These are phyloP conservation scores for Strobilomyces dryophilus DNA, from an alignment of 768 basidiomycete genomes.

Conservation along the genomic window DNA sequence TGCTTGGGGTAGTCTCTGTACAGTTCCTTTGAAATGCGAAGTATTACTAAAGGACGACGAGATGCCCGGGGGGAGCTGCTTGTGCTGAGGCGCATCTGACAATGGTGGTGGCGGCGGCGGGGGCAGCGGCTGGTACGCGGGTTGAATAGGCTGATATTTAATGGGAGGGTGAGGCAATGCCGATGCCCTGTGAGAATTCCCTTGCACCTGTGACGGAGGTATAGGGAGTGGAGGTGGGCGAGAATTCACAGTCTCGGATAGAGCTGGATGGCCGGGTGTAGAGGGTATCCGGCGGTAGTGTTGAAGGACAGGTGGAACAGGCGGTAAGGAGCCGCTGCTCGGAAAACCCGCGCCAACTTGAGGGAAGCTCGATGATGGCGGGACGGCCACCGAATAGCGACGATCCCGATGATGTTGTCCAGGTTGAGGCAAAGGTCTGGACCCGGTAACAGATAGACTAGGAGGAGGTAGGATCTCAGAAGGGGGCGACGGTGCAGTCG, in stretches of 20 bases:
- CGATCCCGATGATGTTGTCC: conserved; percentile 29
- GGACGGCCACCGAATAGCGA: conserved; percentile 26
- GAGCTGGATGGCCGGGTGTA: conserved; percentile 23
- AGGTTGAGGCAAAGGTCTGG: conserved; percentile 31
- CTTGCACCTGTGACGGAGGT: conserved; percentile 24
- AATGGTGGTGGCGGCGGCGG: conserved; percentile 29
- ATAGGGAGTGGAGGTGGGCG: conserved; percentile 24
- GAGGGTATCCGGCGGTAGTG: conserved; percentile 33
- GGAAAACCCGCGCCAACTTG: conserved; percentile 16
- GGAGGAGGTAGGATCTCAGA: conserved; percentile 13
- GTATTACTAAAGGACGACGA: conserved; percentile 22
- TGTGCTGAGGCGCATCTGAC: conserved; percentile 27
- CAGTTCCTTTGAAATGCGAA: conserved; percentile 37
- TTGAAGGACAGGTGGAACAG: conserved; percentile 22
- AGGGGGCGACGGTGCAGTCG: conserved; percentile 24
- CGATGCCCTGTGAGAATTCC: conserved; percentile 37
- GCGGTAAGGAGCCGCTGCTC: conserved; percentile 17
- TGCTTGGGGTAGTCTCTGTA: conserved; percentile 38
- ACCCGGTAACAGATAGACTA: conserved; percentile 13
- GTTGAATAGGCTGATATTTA: conserved; percentile 41
- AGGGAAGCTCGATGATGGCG: conserved; percentile 31
- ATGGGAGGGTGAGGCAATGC: conserved; percentile 50
- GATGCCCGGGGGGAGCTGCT: conserved; percentile 22
- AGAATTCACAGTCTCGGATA: conserved; percentile 17
- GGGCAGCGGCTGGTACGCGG: conserved; percentile 35